Conservation (phyloP, 257 asterid species). For the Fraxinus cuspidata region DNA sequence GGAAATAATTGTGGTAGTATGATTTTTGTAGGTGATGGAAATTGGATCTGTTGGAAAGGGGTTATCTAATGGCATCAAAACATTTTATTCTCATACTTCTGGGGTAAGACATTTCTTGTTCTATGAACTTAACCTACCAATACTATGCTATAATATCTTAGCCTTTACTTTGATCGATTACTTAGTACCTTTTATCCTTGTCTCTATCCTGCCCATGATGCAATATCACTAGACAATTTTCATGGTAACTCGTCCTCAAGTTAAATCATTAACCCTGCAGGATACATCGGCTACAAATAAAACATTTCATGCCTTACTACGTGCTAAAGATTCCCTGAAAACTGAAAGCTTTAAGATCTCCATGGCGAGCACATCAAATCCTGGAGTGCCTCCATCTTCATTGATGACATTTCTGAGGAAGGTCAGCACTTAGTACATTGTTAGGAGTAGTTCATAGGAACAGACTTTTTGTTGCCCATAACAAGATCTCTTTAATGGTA, state of each 20-base stretch:
- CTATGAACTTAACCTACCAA: constrained; percentile 22
- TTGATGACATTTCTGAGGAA: constrained; percentile 80
- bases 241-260: neutral
- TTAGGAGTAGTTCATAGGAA: neutral
- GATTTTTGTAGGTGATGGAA: constrained; percentile 70
- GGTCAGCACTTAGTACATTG: constrained; percentile 47
- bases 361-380: constrained; percentile 74
- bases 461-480: neutral
- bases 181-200: neutral
- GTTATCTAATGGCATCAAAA: constrained; percentile 53
- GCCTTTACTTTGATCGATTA: constrained; percentile 1
- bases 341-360: constrained; percentile 51
- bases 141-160: neutral
- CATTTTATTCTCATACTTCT: constrained; percentile 73
- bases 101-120: constrained; percentile 56
- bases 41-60: constrained; percentile 97
- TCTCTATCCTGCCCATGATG: constrained; percentile 13
- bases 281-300: constrained; percentile 46
- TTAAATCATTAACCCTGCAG: constrained; percentile 34
- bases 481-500: neutral
- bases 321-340: constrained; percentile 67
- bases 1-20: constrained; percentile 16
- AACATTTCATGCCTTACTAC: constrained; percentile 59
- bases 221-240: neutral
- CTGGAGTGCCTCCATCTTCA: constrained; percentile 97